Evolutionary conservation across 164 flowering plant genomes (phyloP), one percentile per base, ranked within the genome.

Genomic region (Vitis labrusca): DNA sequence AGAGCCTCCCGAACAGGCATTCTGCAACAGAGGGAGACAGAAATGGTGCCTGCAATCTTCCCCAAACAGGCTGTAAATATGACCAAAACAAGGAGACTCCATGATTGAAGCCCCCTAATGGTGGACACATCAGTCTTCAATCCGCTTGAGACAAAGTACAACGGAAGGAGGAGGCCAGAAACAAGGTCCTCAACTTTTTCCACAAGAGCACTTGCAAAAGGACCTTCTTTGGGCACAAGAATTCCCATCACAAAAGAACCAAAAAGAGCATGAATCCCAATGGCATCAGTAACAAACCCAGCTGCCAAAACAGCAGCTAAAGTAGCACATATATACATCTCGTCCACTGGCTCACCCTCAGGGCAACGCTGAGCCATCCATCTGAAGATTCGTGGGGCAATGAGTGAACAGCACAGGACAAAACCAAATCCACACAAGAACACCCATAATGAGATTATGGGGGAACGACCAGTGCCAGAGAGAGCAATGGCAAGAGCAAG

Each of bases 111-210:
- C n/a, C 90, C 89, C 64, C 65, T 72, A 59, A 84, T 88, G 12
- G 88, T 83, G 30, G 87, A 80, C 5, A 88, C 69, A 58, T 88
- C 64, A 0, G 91, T 88, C 77, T 85, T 88, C 70, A 85, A 71
- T 19, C 91, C 89, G 48, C 91, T 88, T 0, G 91, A 85, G 8
- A 83, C 89, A 58, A 88, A 88, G 71, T 83, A 88, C 60, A 85
- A 51, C 0, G 91, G 89, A 10, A 88, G 84, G 48, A 88, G 78
- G 10, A 88, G 80, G 0, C 89, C 85, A 12, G 91, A 84, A 2
- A 85, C 87, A 6, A 88, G 82, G 76, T 88, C 91, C 78, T 88
- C 91, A 1, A 88, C 84, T 71, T 87, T 87, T 64, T 87, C 91
- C 6, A 89, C 88, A 0, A 89, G 75, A 5, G 86, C 87, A 12